phyloP scores from a whole-genome alignment of 2,329 filamentous ascomycete genomes.

The Xylariaceae sp. region DNA sequence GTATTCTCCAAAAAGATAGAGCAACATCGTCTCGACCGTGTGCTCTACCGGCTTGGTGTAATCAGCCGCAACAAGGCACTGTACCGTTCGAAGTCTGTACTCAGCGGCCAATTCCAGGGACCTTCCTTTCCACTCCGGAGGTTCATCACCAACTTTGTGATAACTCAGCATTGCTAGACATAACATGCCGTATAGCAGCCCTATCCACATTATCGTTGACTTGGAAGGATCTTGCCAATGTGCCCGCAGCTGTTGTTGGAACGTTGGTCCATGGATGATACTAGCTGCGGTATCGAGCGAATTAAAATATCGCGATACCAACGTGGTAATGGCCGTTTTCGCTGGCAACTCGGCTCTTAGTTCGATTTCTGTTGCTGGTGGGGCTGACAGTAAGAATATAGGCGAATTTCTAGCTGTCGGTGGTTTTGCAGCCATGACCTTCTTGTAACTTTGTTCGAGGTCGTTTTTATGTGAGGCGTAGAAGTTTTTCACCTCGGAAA shows the following conservation, averaged over 20 bases:
- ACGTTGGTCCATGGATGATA: conserved; percentile 79
- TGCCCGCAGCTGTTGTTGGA: conserved; percentile 64
- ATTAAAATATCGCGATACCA: conserved; percentile 89
- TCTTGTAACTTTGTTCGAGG: conserved; percentile 74
- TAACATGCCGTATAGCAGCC: conserved; percentile 71
- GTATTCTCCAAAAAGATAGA: conserved; percentile 74
- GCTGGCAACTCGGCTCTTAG: conserved; percentile 75
- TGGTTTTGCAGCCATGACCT: conserved; percentile 66
- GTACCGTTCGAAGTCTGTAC: conserved; percentile 69
- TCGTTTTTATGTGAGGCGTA: conserved; percentile 85
- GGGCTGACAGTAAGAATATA: conserved; percentile 73
- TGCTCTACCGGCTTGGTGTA: conserved; percentile 72
- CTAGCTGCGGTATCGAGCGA: conserved; percentile 68
- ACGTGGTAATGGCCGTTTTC: conserved; percentile 75
- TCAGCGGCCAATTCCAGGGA: conserved; percentile 56
- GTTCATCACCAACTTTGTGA: conserved; percentile 74
- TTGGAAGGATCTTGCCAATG: conserved; percentile 71
- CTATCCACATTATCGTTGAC: conserved; percentile 73
- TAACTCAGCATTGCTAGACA: conserved; percentile 76
- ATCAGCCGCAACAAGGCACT: conserved; percentile 71
- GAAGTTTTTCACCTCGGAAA: conserved; percentile 90
- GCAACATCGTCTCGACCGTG: conserved; percentile 72
- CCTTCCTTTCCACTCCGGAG: conserved; percentile 70
- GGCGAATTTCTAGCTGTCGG: conserved; percentile 59
- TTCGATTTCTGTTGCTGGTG: conserved; percentile 69